Percentiles rank a stretch among this genome's conserved stretches.
Evolutionary conservation across 139 green algal genomes (phyloP).

Genomic region (Tetradesmus obliquus): DNA sequence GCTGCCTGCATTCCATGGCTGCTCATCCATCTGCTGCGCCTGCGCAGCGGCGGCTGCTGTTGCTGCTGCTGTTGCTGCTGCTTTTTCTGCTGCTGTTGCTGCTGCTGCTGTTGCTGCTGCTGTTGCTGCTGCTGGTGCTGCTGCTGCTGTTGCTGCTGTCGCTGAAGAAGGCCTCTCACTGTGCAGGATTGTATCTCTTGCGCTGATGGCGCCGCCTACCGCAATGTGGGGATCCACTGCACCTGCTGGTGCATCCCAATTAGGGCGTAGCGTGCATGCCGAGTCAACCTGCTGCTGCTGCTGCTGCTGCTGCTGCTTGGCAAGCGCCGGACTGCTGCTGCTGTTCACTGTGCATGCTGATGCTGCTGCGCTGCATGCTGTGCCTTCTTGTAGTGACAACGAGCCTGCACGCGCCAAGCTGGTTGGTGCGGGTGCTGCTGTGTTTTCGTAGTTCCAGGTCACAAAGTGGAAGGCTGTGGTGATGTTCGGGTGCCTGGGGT

Average conservation of each 20-base stretch:
- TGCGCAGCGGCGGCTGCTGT: background rate
- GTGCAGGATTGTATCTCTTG: background rate
- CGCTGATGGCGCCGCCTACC: background rate
- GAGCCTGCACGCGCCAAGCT: background rate
- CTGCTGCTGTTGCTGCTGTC: background rate
- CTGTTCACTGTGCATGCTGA: background rate
- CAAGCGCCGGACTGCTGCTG: background rate
- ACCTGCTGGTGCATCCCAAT: background rate
- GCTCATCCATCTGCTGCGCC: background rate
- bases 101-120: too few species aligned
- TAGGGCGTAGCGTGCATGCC: background rate
- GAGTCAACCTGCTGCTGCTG: background rate
- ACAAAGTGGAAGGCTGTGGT: constrained; percentile 27
- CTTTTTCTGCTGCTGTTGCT: too few species aligned
- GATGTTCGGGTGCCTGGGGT: constrained; percentile 23
- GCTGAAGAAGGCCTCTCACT: background rate
- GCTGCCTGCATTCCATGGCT: background rate
- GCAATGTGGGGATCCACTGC: too few species aligned
- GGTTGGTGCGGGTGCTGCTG: background rate
- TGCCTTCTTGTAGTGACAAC: background rate
- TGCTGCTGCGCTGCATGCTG: background rate
- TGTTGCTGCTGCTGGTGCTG: too few species aligned
- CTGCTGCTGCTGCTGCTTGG: background rate
- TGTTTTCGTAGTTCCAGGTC: constrained; percentile 11
- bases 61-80: too few species aligned